Evolutionary conservation across 306 rosid genomes (phyloP).

Genomic region (Ammopiptanthus mongolicus): DNA sequence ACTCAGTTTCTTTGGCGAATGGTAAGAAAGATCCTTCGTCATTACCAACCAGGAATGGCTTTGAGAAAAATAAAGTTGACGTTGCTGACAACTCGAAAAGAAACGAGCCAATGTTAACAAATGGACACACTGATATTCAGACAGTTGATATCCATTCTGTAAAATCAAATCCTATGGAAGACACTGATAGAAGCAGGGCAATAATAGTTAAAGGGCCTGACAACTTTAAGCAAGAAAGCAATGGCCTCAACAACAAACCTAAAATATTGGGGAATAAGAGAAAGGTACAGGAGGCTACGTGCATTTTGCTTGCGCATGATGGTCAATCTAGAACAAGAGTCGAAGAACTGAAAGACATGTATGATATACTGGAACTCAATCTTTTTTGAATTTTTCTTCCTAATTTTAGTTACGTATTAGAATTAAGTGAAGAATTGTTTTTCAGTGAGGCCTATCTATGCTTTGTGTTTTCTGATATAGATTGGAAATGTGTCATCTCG

Average conservation of each 20-base stretch:
- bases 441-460: not conserved
- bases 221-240: conserved; percentile 39
- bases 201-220: conserved; percentile 26
- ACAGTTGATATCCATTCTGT: conserved; percentile 25
- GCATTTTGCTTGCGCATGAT: conserved; percentile 64
- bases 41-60: conserved; percentile 38
- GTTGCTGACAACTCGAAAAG: conserved; percentile 22
- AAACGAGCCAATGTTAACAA: conserved; percentile 28
- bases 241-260: conserved; percentile 25
- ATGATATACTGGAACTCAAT: conserved; percentile 29
- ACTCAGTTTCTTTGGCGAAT: conserved; percentile 40
- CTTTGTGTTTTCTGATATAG: conserved; percentile 4
- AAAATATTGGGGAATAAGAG: conserved; percentile 52
- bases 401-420: not conserved
- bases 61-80: conserved; percentile 32
- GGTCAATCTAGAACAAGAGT: conserved; percentile 54
- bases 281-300: conserved; percentile 32
- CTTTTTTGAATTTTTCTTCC: not conserved
- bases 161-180: conserved; percentile 35
- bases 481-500: not conserved
- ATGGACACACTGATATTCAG: conserved; percentile 34
- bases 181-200: conserved; percentile 31
- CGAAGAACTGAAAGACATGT: conserved; percentile 67
- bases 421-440: not conserved
- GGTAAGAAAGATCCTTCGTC: conserved; percentile 40